Evolutionary conservation across 1,284 basidiomycete species (phyloP).

Genomic region (Puccinia triticina): DNA sequence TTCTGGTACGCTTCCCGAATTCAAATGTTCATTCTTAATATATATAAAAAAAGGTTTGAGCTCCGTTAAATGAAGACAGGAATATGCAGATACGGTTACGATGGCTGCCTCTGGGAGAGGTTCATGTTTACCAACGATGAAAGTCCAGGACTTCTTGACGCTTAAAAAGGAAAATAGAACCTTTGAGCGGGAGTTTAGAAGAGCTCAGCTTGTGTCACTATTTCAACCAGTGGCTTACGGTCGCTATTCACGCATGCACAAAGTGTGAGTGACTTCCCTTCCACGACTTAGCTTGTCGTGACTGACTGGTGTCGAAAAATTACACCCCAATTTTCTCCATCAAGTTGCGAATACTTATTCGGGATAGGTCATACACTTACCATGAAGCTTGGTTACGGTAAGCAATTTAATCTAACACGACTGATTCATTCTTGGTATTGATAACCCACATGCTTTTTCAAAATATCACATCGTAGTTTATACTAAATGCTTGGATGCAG

Average conservation of each 20-base stretch:
- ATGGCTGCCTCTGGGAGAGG: background rate
- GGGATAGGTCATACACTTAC: constrained; percentile 35
- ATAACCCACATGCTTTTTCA: background rate
- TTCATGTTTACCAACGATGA: constrained; percentile 15
- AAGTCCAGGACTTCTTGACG: constrained; percentile 10
- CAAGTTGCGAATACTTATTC: constrained; percentile 38
- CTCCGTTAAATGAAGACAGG: background rate
- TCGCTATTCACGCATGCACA: constrained; percentile 45
- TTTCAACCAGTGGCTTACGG: constrained; percentile 42
- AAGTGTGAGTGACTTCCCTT: constrained; percentile 16
- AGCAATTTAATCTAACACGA: background rate
- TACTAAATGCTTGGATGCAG: constrained; percentile 43
- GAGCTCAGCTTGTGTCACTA: constrained; percentile 25
- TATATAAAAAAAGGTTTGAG: background rate
- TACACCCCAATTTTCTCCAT: background rate
- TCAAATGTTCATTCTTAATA: background rate
- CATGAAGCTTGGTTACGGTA: constrained; percentile 37
- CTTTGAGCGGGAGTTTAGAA: constrained; percentile 21
- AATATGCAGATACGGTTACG: background rate
- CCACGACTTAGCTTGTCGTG: background rate
- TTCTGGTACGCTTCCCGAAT: background rate
- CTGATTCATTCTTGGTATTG: background rate
- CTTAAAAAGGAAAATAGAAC: background rate
- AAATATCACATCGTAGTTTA: constrained; percentile 22
- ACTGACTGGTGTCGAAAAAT: background rate